phyloP scores from a whole-genome alignment of 2,329 filamentous ascomycete genomes.

The Dothiorella sarmentorum region DNA sequence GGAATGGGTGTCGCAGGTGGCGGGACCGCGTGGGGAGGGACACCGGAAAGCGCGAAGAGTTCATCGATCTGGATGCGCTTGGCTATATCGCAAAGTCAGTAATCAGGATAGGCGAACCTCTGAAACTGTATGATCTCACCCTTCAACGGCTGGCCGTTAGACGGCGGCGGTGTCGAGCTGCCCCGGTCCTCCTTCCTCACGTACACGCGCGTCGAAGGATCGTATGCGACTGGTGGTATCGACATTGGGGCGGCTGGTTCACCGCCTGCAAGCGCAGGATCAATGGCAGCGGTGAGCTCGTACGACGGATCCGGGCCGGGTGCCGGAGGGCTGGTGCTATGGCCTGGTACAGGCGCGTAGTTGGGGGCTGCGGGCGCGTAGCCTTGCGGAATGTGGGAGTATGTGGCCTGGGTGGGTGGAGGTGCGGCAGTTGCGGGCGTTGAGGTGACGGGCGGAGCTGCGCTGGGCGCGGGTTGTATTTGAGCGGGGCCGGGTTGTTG shows the following conservation, averaged over 20 bases:
- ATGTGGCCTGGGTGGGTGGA: conserved; percentile 30
- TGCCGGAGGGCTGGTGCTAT: conserved; percentile 28
- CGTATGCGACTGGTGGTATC: conserved; percentile 16
- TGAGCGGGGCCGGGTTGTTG: conserved; percentile 65
- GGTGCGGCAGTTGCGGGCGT: conserved; percentile 32
- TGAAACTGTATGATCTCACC: conserved; percentile 22
- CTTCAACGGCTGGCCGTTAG: conserved; percentile 29
- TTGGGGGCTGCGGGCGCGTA: conserved; percentile 43
- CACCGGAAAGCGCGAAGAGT: conserved; percentile 62
- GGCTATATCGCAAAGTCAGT: conserved; percentile 8
- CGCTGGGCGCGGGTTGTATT: conserved; percentile 66
- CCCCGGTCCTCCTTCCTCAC: conserved; percentile 20
- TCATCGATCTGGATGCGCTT: conserved; percentile 62
- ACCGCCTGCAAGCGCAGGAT: conserved; percentile 60
- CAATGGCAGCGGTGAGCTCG: conserved; percentile 59
- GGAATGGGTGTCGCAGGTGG: conserved; percentile 33
- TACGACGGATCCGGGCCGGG: conserved; percentile 39
- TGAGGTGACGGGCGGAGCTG: conserved; percentile 33
- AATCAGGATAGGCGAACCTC: no score
- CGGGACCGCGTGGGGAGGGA: conserved; percentile 49
- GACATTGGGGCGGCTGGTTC: conserved; percentile 28
- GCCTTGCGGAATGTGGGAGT: conserved; percentile 41
- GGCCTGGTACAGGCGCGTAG: conserved; percentile 30
- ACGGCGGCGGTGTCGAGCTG: conserved; percentile 22
- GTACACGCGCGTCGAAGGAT: conserved; percentile 12